Conservation (phyloP, 257 asterid species). For the Salvia rosmarinus region DNA sequence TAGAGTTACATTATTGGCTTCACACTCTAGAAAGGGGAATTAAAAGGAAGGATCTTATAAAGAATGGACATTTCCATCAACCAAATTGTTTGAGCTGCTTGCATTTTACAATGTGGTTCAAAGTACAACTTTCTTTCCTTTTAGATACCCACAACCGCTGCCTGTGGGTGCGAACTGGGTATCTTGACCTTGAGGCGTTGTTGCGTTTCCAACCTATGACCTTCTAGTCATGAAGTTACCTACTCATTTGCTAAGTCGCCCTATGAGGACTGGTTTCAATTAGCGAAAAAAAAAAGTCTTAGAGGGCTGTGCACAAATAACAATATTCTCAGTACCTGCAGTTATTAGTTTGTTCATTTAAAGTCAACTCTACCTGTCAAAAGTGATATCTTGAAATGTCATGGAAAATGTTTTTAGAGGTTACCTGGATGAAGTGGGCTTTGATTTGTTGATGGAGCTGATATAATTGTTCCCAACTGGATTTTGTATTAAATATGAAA, state of each 20-base stretch:
- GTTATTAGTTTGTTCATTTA: slow-evolving; percentile 20
- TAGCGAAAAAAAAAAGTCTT: slow-evolving; percentile 4
- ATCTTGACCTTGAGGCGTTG: neutral
- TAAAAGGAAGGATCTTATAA: slow-evolving; percentile 5
- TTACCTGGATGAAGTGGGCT: slow-evolving; percentile 24
- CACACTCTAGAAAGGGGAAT: slow-evolving; percentile 4
- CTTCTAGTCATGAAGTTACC: neutral
- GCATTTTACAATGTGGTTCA: slow-evolving; percentile 4
- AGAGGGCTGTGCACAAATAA: slow-evolving; percentile 14
- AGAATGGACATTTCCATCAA: slow-evolving; percentile 15
- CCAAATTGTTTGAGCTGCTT: neutral
- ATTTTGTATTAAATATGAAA: slow-evolving; percentile 17
- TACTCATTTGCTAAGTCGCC: neutral
- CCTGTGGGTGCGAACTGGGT: neutral
- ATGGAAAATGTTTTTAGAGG: slow-evolving; percentile 8
- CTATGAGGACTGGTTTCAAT: neutral
- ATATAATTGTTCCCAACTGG: slow-evolving; percentile 24
- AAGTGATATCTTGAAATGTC: slow-evolving; percentile 6
- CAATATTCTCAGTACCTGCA: slow-evolving; percentile 3
- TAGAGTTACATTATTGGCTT: slow-evolving; percentile 7
- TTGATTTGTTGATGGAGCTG: slow-evolving; percentile 28
- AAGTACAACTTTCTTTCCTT: neutral
- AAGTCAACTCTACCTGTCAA: slow-evolving; percentile 10
- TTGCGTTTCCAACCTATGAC: neutral
- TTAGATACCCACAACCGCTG: neutral